Base-by-base conservation (phyloP, 2,329 filamentous ascomycete genomes). In the Aspergillus calidoustus region DNA sequence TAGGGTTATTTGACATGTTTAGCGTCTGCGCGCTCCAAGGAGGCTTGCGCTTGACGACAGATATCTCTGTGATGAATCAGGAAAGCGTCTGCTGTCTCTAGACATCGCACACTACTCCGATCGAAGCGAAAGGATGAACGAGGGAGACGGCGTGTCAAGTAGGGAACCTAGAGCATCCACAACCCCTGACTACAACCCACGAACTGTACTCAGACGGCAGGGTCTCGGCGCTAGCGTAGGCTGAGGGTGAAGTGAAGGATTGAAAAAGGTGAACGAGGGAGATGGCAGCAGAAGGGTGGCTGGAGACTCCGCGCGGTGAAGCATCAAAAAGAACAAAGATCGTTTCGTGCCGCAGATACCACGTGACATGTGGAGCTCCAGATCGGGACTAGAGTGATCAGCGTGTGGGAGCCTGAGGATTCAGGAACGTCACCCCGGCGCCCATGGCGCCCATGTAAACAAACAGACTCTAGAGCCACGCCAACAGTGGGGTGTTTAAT, bases 1-100 rank as follows among this genome's bases (percentile, higher is more conserved):
- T 43, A 1, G 50, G 44, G 19, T 84, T 82, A 62, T 81, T 77
- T 54, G 81, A 80, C 82, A 84, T 84, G 54, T 57, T 72, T 17
- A 28, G 53, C 15, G 30, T 22, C 43, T 22, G 53, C 46, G 54
- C 47, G 19, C 52, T 41, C 34, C 31, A 6, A 13, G 41, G 28
- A 44, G 34, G 23, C 59, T 53, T 62, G 55, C 30, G 41, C 22
- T 23, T n/a, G 53, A 48, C 60, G 58, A 63, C 57, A 62, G 59
- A 60, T 43, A 47, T 56, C 19, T 41, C 25, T 49, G 44, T 49
- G 17, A 41, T 17, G 41, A 52, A 59, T 58, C 55, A 54, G 53
- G 31, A 25, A 53, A 60, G 58, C 43, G 49, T 44, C 48, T 41
- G 17, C 25, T 22, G 34, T 53, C n/a, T 55, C 64, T 55, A 70